Percentiles rank a stretch among this genome's conserved stretches.
phyloP scores from a whole-genome alignment of 139 green algal species.

The Micractinium sp. region DNA sequence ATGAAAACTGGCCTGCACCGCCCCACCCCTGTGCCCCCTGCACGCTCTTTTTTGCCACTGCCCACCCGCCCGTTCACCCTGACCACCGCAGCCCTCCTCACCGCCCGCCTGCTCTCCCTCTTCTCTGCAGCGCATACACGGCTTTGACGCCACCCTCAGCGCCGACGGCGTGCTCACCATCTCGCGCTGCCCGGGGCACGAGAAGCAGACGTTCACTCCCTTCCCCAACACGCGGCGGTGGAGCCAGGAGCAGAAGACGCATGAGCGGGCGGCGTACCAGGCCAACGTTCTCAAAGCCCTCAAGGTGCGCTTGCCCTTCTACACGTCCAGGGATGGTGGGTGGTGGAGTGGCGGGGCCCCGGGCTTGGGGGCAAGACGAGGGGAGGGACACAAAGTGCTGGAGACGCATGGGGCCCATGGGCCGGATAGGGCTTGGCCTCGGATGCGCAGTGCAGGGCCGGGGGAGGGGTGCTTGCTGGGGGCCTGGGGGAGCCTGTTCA shows the following conservation, averaged over 20 bases:
- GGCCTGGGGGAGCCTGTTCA: too few relatives aligned
- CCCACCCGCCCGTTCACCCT: neutral
- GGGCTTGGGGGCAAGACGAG: too few relatives aligned
- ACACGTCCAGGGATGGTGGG: neutral
- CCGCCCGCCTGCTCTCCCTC: neutral
- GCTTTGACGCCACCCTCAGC: neutral
- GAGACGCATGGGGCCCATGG: too few relatives aligned
- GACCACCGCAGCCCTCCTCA: neutral
- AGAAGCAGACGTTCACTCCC: neutral
- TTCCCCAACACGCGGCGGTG: slow-evolving; percentile 8
- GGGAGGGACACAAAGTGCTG: too few relatives aligned
- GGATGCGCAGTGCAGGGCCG: too few relatives aligned
- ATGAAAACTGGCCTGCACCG: neutral
- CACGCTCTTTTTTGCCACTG: neutral
- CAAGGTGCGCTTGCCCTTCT: neutral
- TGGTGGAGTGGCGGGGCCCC: too few relatives aligned
- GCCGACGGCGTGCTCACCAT: slow-evolving; percentile 10
- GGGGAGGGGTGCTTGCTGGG: too few relatives aligned
- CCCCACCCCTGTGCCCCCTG: neutral
- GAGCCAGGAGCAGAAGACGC: slow-evolving; percentile 2
- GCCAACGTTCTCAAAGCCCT: neutral
- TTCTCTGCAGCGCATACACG: neutral
- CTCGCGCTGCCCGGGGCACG: neutral
- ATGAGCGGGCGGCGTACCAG: neutral
- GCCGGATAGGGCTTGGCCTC: too few relatives aligned